These are phyloP conservation scores for Stachybotrys chartarum DNA, from an alignment of 2,329 filamentous ascomycete species.

Conservation along the genomic window DNA sequence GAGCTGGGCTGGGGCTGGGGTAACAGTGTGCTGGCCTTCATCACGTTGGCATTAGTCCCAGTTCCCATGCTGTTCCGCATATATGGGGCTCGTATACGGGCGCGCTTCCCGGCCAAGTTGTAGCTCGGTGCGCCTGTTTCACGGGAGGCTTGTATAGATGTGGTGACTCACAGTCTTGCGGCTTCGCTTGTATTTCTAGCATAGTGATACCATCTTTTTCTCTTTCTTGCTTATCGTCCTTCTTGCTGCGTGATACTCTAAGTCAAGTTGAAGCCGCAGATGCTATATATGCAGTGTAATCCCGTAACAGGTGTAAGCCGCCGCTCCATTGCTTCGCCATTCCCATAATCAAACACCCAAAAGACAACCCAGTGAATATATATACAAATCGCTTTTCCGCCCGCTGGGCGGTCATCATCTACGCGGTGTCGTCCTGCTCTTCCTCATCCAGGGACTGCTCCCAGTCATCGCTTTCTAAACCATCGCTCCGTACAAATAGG, in stretches of 20 bases:
- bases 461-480: conserved; percentile 54
- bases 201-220: no score
- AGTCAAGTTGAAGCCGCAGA: no score
- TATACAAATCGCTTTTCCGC: neutral
- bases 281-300: no score
- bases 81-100: conserved; percentile 14
- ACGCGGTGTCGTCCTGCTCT: conserved; percentile 10
- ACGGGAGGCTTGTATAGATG: neutral
- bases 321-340: no score
- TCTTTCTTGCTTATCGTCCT: no score
- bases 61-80: conserved; percentile 12
- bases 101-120: conserved; percentile 13
- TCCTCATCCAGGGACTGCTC: conserved; percentile 23
- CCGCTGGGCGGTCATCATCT: neutral
- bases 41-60: conserved; percentile 22
- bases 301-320: no score
- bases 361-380: neutral
- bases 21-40: conserved; percentile 35
- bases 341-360: no score
- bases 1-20: conserved; percentile 40
- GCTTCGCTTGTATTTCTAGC: neutral
- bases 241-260: no score
- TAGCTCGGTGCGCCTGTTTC: neutral
- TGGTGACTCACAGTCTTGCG: neutral
- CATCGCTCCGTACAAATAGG: conserved; percentile 63